These are phyloP conservation scores for Tausonia pullulans DNA, from an alignment of 1,284 basidiomycete species.

Conservation along the genomic window DNA sequence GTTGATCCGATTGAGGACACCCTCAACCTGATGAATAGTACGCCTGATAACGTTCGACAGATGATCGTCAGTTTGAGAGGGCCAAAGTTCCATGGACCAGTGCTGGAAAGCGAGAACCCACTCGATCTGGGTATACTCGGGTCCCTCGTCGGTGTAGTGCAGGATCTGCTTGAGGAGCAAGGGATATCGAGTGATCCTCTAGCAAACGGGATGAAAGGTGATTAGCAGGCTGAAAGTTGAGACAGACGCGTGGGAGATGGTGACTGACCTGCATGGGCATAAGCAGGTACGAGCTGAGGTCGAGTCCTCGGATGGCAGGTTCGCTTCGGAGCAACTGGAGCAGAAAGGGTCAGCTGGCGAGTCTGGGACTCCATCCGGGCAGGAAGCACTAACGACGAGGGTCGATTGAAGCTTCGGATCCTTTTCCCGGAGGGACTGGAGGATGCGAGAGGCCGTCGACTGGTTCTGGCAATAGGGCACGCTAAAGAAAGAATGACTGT, in stretches of 20 bases:
- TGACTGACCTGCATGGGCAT: constrained; percentile 58
- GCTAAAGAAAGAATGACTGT: too few species aligned
- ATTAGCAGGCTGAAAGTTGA: constrained; percentile 8
- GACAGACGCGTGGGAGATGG: neutral
- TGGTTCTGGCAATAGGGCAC: constrained; percentile 90
- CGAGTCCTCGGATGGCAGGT: constrained; percentile 65
- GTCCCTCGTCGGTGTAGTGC: constrained; percentile 57
- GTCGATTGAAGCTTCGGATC: constrained; percentile 55
- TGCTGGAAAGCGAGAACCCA: constrained; percentile 32
- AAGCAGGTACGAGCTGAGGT: constrained; percentile 80
- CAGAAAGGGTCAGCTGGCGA: neutral
- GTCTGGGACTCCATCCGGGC: constrained; percentile 23
- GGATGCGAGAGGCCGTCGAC: constrained; percentile 59
- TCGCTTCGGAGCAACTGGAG: constrained; percentile 53
- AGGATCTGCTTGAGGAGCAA: constrained; percentile 69
- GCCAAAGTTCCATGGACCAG: too few species aligned
- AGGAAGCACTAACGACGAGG: constrained; percentile 47
- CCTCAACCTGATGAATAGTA: constrained; percentile 56
- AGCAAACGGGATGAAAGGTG: neutral
- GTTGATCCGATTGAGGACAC: constrained; percentile 68
- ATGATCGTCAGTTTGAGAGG: neutral
- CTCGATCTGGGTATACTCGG: constrained; percentile 41
- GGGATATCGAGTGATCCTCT: constrained; percentile 74
- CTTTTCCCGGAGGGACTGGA: constrained; percentile 59
- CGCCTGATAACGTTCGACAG: constrained; percentile 23